Conservation (phyloP, 2,329 filamentous ascomycete genomes). For the Phaeosphaeriaceae sp. region DNA sequence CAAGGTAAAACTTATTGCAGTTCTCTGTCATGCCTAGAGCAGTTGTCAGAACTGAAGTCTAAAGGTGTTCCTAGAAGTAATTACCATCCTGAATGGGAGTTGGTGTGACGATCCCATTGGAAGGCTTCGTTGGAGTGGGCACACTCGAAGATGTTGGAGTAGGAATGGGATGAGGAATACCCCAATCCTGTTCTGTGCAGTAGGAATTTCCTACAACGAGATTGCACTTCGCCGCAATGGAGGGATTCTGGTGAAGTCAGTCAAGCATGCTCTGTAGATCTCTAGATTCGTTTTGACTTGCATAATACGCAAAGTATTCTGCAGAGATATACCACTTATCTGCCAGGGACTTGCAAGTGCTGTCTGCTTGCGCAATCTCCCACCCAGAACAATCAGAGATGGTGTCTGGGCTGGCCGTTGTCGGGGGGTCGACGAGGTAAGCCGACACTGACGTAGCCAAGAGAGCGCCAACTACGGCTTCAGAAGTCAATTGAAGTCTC, state of each 20-base stretch:
- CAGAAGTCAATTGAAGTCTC: no score
- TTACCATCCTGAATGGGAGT: slow-evolving; percentile 1
- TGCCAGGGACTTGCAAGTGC: not conserved
- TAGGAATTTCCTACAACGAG: not conserved
- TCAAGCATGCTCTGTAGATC: no score
- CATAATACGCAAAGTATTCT: not conserved
- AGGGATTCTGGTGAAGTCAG: not conserved
- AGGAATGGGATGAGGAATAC: not conserved
- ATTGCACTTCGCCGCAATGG: not conserved
- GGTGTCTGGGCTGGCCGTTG: slow-evolving; percentile 7
- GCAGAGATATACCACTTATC: not conserved
- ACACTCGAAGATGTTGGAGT: not conserved
- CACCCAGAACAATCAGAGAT: slow-evolving; percentile 9
- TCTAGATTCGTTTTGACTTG: not conserved
- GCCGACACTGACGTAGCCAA: not conserved
- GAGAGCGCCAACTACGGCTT: no score
- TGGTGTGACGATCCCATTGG: slow-evolving; percentile 13
- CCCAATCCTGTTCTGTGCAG: not conserved
- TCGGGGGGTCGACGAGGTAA: slow-evolving; percentile 3
- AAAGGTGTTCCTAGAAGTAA: no score
- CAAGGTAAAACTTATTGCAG: slow-evolving; percentile 9
- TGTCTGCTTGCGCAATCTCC: not conserved
- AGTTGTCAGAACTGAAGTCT: no score
- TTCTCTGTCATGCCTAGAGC: slow-evolving; percentile 4
- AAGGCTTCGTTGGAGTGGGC: not conserved